Evolutionary conservation across 306 rosid genomes (phyloP).

Genomic region (Begonia fuchsioides): DNA sequence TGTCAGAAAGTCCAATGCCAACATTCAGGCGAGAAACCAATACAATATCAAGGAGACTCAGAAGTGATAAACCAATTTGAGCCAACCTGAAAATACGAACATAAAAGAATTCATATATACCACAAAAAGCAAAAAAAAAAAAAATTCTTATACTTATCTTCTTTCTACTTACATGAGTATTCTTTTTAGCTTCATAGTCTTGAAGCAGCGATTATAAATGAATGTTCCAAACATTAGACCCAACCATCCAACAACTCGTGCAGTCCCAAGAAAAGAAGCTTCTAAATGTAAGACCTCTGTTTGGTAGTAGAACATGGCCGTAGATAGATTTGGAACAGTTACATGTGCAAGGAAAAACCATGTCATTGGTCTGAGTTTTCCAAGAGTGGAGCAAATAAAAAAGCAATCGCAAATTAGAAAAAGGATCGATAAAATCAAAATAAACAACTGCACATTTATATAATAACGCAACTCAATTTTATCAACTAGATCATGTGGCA

Average conservation of each 20-base stretch:
- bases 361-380: slow-evolving; percentile 58
- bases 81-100: slow-evolving; percentile 38
- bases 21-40: slow-evolving; percentile 49
- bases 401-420: slow-evolving; percentile 11
- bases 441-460: too few species aligned
- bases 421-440: background rate
- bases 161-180: slow-evolving; percentile 52
- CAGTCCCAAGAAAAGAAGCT: slow-evolving; percentile 66
- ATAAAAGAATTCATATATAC: background rate
- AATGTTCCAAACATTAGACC: slow-evolving; percentile 80
- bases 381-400: slow-evolving; percentile 16
- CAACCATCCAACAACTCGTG: slow-evolving; percentile 61
- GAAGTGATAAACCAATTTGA: slow-evolving; percentile 43
- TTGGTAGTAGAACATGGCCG: slow-evolving; percentile 63
- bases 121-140: background rate
- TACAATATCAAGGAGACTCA: slow-evolving; percentile 39
- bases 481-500: too few species aligned
- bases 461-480: too few species aligned
- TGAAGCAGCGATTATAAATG: slow-evolving; percentile 40
- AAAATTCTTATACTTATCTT: background rate
- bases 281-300: slow-evolving; percentile 61
- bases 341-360: slow-evolving; percentile 78
- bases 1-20: slow-evolving; percentile 44
- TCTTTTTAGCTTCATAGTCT: slow-evolving; percentile 52
- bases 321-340: slow-evolving; percentile 58